Evolutionary conservation across 345 rosid species (phyloP), one percentile per base, ranked within the genome.

Genomic region (Heritiera fomes): DNA sequence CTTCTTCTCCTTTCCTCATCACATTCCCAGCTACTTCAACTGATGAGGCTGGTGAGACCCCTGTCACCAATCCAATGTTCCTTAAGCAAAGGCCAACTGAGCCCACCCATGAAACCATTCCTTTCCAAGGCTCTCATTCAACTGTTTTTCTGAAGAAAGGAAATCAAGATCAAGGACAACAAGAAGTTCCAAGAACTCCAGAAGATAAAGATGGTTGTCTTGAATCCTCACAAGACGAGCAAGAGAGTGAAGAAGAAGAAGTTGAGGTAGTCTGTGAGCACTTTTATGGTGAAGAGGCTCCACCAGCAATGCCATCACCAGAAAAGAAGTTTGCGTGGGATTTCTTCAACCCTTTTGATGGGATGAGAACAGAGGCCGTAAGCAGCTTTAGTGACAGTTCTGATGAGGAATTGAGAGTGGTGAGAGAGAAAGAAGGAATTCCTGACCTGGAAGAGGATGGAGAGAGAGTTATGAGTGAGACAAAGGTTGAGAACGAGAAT

Each of bases 391-490:
- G 61, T 41, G 79, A 52, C 65, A 70, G 40, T 50, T 76, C 56
- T 50, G 77, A 55, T 49, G 84, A 79, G 63, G 80, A 81, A 59
- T 65, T 80, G 80, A 77, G 74, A 71, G 79, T 30, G 56, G 78
- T 63, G 68, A 84, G 87, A 53, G 80, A 84, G 79, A 68, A 74
- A 55, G 86, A 84, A 18, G 83, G 86, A 46, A 80, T 80, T 78
- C 85, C 87, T 15, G 82, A 79, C 9, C 66, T 87, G 28, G 87
- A 87, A 81, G 84, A 87, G 18, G 88, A 63, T 4, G 82, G 55
- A 12, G 80, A 81, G 69, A 61, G 73, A 38, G 64, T 71, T 40
- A 10, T n/a, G 61, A 55, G 43, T 81, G 77, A 49, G 50, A 23
- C 17, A 73, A 81, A 80, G 55, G 77, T 23, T 23, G 81, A 55